Base-by-base conservation (phyloP, 768 basidiomycete genomes). In the Pleurotus tuber-regium region DNA sequence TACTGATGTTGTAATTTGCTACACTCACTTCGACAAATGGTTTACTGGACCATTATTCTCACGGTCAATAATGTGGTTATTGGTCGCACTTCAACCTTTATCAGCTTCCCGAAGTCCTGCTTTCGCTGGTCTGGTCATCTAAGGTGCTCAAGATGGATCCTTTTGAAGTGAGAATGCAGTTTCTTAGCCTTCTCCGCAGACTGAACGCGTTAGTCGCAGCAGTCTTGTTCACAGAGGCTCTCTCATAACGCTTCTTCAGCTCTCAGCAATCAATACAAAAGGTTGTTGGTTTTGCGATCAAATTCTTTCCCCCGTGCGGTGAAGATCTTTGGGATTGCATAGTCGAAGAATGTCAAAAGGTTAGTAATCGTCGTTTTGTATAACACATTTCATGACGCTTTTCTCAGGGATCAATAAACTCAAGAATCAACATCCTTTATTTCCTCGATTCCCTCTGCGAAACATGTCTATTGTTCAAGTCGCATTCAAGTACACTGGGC, bases 301-400 rank as follows among this genome's bases (percentile, higher is more conserved):
- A 93, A 65, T 86, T 89, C 61, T 93, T 87, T 49, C 74, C 86
- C 4, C 79, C 79, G 51, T 94, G 92, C 51, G 92, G 90, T 4
- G 92, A 96, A 60, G 92, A 97, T 66, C 67, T 96, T 9, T 96
- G 93, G 94, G 92, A 95, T 59, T 95, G 92, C 59, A 80, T 96
- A 31, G 69, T 93, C 21, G 92, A 96, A 63, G 91, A 95, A 70
- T 92, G 87, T 57, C 84, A 89, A 64, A 95, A 93, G 78, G 93
- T 87, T 52, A 9, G 67, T 53, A 18, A 49, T 19, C 43, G 43
- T 35, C 51, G 2, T 6, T 40, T 21, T 24, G 38, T 21, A 46
- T 33, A 10, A 40, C 19, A 40, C 28, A 23, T 28, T 25, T 16
- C 19, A 11, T 26, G 29, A 30, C 55, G 12, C n/a, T 30, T 18